Conservation (phyloP, 257 asterid genomes). For the Ligustrum vulgare region DNA sequence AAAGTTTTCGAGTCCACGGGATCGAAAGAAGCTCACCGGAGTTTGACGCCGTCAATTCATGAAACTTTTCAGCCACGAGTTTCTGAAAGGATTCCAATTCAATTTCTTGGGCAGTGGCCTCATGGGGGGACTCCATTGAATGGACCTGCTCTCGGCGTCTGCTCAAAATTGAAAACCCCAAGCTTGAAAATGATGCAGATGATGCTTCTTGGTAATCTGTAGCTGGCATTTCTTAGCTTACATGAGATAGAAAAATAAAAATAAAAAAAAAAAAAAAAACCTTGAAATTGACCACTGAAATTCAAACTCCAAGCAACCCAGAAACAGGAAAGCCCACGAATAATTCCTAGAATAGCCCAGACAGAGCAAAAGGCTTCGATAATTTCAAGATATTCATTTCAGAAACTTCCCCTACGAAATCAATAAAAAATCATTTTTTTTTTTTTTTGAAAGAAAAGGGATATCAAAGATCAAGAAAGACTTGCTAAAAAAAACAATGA, state of each 20-base stretch:
- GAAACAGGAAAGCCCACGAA: not conserved
- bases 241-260: slow-evolving; percentile 2
- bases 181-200: slow-evolving; percentile 29
- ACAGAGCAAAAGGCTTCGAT: not conserved
- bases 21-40: slow-evolving; percentile 55
- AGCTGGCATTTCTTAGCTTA: slow-evolving; percentile 37
- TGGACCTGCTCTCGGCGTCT: slow-evolving; percentile 55
- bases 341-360: slow-evolving; percentile 3
- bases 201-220: slow-evolving; percentile 42
- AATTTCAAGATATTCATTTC: slow-evolving; percentile 4
- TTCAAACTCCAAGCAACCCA: not conserved
- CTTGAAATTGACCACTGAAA: not conserved
- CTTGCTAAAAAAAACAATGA: no score
- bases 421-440: not conserved
- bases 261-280: no score
- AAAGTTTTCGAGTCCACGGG: slow-evolving; percentile 56
- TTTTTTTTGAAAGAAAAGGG: slow-evolving; percentile 1
- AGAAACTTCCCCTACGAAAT: not conserved
- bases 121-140: slow-evolving; percentile 45
- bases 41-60: slow-evolving; percentile 39
- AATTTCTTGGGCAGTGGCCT: slow-evolving; percentile 32
- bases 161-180: slow-evolving; percentile 47
- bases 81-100: slow-evolving; percentile 57
- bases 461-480: not conserved
- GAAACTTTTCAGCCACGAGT: slow-evolving; percentile 47